Conservation (phyloP, 495 filamentous ascomycete genomes). For the Aspergillus incahuasiensis region DNA sequence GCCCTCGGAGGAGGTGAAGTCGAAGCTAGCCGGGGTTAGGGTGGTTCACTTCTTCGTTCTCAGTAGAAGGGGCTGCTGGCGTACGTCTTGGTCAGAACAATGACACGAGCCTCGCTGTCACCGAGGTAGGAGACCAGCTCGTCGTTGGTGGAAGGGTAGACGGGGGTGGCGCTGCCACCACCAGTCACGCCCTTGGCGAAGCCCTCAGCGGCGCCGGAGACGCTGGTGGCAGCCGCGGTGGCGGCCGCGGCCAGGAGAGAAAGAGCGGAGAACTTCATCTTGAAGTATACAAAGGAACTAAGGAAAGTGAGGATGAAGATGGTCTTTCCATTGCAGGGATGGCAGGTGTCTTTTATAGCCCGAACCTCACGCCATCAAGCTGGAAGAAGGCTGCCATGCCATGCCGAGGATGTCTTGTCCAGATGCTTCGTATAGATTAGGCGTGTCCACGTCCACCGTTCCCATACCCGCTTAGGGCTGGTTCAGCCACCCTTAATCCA, state of each 20-base stretch:
- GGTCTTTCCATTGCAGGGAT: background rate
- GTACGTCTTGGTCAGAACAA: conserved; percentile 34
- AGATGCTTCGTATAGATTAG: background rate
- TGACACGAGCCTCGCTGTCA: conserved; percentile 32
- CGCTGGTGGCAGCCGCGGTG: conserved; percentile 22
- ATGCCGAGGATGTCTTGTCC: background rate
- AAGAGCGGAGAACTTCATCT: background rate
- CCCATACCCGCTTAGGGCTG: background rate
- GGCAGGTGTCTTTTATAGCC: background rate
- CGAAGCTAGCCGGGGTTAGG: conserved; percentile 20
- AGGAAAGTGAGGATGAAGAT: background rate
- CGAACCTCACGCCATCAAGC: background rate
- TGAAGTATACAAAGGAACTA: background rate
- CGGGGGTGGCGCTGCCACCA: conserved; percentile 33
- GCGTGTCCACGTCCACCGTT: too few species aligned
- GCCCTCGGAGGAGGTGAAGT: conserved; percentile 42
- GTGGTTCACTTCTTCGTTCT: background rate
- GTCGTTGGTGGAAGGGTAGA: conserved; percentile 34
- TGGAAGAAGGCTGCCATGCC: background rate
- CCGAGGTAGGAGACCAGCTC: conserved; percentile 44
- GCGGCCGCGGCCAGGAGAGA: conserved; percentile 10
- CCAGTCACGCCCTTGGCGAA: conserved; percentile 40
- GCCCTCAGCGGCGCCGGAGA: conserved; percentile 37
- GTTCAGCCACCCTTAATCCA: background rate
- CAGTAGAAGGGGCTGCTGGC: too few species aligned